A percentile compares a stretch with the other conserved stretches of the same genome.
Conservation (phyloP, 306 rosid species). For the Prosopis cineraria region DNA sequence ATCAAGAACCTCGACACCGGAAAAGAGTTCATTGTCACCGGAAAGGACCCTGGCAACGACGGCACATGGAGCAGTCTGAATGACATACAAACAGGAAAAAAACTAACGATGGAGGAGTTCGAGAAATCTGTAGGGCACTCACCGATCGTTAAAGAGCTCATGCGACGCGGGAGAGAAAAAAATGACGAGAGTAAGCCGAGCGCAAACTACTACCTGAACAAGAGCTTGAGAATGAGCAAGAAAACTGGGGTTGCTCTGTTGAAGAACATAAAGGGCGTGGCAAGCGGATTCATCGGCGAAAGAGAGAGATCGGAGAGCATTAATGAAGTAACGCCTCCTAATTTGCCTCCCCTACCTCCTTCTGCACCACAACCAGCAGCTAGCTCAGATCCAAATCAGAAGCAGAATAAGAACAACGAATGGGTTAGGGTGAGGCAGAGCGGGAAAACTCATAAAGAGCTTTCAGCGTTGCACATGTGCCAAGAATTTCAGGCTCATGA, state of each 20-base stretch:
- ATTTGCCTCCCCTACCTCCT: not conserved
- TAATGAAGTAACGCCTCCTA: not conserved
- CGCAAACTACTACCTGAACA: slow-evolving; percentile 41
- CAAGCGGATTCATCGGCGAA: slow-evolving; percentile 53
- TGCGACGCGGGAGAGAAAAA: slow-evolving; percentile 52
- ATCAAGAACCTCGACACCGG: slow-evolving; percentile 86
- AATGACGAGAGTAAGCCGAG: slow-evolving; percentile 38
- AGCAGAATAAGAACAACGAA: slow-evolving; percentile 44
- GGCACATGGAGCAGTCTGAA: slow-evolving; percentile 77
- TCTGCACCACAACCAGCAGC: not conserved
- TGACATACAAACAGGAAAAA: slow-evolving; percentile 79
- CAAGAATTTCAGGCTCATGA: slow-evolving; percentile 88
- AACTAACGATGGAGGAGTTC: slow-evolving; percentile 83
- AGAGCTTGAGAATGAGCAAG: slow-evolving; percentile 76
- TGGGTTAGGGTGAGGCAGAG: slow-evolving; percentile 72
- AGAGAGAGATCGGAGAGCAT: slow-evolving; percentile 45
- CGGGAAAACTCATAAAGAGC: slow-evolving; percentile 74
- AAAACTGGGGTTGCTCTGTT: slow-evolving; percentile 67
- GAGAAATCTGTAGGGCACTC: slow-evolving; percentile 76
- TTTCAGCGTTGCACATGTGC: slow-evolving; percentile 78
- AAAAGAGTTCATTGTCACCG: slow-evolving; percentile 66
- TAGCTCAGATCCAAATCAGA: not conserved
- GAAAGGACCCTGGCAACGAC: slow-evolving; percentile 55
- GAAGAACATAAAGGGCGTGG: slow-evolving; percentile 68
- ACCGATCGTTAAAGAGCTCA: slow-evolving; percentile 59